phyloP scores from a whole-genome alignment of 2,329 filamentous ascomycete species.

The Aureobasidium sp. region DNA sequence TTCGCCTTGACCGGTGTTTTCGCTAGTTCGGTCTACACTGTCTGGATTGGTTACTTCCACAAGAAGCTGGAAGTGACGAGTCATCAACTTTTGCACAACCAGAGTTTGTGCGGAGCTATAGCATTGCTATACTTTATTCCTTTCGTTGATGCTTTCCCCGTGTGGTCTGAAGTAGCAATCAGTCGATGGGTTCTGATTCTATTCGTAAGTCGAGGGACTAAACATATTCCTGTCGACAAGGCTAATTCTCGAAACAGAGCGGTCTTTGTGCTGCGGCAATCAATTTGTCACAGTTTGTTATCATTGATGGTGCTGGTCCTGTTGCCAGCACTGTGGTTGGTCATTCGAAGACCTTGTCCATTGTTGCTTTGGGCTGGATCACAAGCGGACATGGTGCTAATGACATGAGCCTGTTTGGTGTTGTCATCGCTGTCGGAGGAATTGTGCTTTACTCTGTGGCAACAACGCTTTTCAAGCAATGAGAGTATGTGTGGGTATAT shows the following conservation, averaged over 20 bases:
- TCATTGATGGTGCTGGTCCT: slow-evolving; percentile 29
- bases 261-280: slow-evolving; percentile 59
- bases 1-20: slow-evolving; percentile 60
- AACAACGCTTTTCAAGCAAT: background rate
- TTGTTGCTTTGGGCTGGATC: slow-evolving; percentile 28
- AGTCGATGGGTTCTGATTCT: slow-evolving; percentile 42
- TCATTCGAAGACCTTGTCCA: slow-evolving; percentile 30
- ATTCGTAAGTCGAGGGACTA: slow-evolving; percentile 41
- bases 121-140: slow-evolving; percentile 60
- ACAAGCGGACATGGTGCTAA: slow-evolving; percentile 22
- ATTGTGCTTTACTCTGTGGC: slow-evolving; percentile 24
- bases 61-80: slow-evolving; percentile 58
- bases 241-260: slow-evolving; percentile 47
- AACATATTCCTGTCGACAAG: too few species aligned
- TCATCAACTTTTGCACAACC: slow-evolving; percentile 63
- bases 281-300: slow-evolving; percentile 40
- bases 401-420: slow-evolving; percentile 26
- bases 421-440: slow-evolving; percentile 27
- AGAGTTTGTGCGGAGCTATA: slow-evolving; percentile 56
- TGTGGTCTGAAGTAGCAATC: slow-evolving; percentile 45
- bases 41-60: slow-evolving; percentile 61
- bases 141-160: slow-evolving; percentile 57
- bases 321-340: slow-evolving; percentile 31
- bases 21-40: slow-evolving; percentile 60
- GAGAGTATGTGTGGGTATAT: too few species aligned